phyloP scores from a whole-genome alignment of 192 early-diverging fungal species.

The Coemansia umbellata region DNA sequence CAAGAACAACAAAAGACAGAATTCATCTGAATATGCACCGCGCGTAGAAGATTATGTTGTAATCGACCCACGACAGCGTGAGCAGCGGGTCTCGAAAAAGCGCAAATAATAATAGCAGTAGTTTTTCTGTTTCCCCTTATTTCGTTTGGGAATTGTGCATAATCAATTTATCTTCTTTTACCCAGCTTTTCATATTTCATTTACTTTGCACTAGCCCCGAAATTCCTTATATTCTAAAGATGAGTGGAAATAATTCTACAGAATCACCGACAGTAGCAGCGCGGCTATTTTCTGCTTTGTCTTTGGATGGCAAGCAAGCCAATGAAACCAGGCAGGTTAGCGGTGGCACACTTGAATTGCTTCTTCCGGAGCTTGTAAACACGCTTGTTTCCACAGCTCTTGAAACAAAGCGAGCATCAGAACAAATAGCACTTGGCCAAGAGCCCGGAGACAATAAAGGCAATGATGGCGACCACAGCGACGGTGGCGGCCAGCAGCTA shows the following conservation, averaged over 20 bases:
- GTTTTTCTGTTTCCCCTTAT: too few relatives aligned
- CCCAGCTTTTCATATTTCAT: too few relatives aligned
- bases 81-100: too few relatives aligned
- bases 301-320: conserved; percentile 27
- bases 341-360: conserved; percentile 35
- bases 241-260: neutral
- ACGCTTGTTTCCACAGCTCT: conserved; percentile 33
- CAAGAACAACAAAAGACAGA: conserved; percentile 60
- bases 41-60: conserved; percentile 62
- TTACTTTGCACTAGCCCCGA: too few relatives aligned
- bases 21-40: conserved; percentile 52
- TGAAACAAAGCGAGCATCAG: conserved; percentile 16
- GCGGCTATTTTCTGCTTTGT: conserved; percentile 24
- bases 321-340: conserved; percentile 35
- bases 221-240: neutral
- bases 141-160: too few relatives aligned
- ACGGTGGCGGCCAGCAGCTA: neutral
- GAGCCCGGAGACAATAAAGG: conserved; percentile 1
- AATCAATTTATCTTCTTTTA: too few relatives aligned
- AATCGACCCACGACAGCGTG: conserved; percentile 59
- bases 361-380: conserved; percentile 41
- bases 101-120: too few relatives aligned
- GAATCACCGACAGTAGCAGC: conserved; percentile 4
- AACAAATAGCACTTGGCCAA: conserved; percentile 10
- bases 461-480: neutral